Base-by-base conservation (phyloP, 306 rosid species). In the Abrus pulchellus region DNA sequence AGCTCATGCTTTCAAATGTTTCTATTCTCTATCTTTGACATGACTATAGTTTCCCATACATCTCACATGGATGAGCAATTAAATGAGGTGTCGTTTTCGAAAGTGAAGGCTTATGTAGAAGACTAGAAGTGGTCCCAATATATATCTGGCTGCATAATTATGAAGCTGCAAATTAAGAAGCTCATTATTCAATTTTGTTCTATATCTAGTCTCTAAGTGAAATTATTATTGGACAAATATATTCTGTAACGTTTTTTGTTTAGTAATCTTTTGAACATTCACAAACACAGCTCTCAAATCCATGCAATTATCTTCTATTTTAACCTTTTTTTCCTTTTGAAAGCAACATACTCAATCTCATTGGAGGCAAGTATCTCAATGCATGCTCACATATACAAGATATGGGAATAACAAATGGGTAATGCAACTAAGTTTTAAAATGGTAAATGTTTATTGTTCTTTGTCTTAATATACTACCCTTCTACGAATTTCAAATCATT, bases 81-180 rank as follows among this genome's bases (percentile, higher is more conserved):
- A 71, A 83, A 54, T 79, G 61, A 63, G 66, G 81, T 82, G 87
- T 85, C 81, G 6, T 76, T 76, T 82, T 80, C 87, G n/a, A 44
- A 49, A 76, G 49, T 74, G 74, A 83, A 79, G 48, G 30, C 9
- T 61, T 82, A 34, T 83, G 59, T 27, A 34, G 3, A 62, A 71
- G 79, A 82, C 88, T 27, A 34, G 3, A 62, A 71, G 79, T 85
- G 90, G 90, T 79, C 88, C 90, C 82, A 43, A 48, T 9, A 68
- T n/a, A 40, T 49, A 44, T 72, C 33, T 59, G 70, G 47, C 5
- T 61, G 13, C 52, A 70, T 52, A 49, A 47, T 45, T 67, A 68
- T 76, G 33, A 59, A 72, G 27, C 41, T 72, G 7, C n/a, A 66
- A 61, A 55, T 48, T 47, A 55, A 56, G 45, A 69, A 32, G 2